Evolutionary conservation across 2,329 filamentous ascomycete species (phyloP), one percentile per base, ranked within the genome.

Genomic region (Colletotrichum sp.): DNA sequence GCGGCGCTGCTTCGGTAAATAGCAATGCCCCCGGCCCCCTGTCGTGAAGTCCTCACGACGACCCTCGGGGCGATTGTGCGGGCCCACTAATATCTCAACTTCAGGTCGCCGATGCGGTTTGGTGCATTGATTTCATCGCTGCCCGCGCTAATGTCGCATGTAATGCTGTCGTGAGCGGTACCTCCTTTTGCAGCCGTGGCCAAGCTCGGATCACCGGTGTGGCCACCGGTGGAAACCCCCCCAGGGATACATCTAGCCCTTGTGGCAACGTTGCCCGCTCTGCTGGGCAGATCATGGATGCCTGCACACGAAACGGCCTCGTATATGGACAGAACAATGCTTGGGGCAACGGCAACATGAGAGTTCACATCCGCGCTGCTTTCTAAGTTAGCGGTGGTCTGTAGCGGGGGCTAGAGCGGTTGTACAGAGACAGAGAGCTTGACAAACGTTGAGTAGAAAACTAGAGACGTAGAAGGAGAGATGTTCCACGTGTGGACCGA

Each of bases 121-220:
- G 69, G 69, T 72, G 69, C 43, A 72, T 72, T 27, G 69, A 72
- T 31, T 72, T 72, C 65, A 69, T 72, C 55, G 69, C 65, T 13
- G 64, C 66, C 18, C 69, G 69, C 7, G 36, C 69, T 24, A 72
- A 72, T n/a, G 69, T 72, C 13, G 18, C n/a, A 36, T 72, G 69
- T 57, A 68, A 21, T 12, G 69, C 69, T 8, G 55, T 33, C n/a
- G 69, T 72, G 55, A 68, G 64, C 65, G 69, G 51, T 24, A 72
- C 69, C 12, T 24, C 55, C 36, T 72, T 72, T 54, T 72, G 69
- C 69, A 51, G 31, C 3, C 69, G 69, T 16, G 69, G 69, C 15
- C 69, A 68, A 36, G 69, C 69, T 38, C 69, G 61, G 43, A 72
- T 72, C 27, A 62, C 65, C 15, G 69, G 69, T 13, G 64, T 72